Percentiles rank a stretch among this genome's conserved stretches.
phyloP scores from a whole-genome alignment of 169 alveolate genomes.

The Plasmodium malariae region DNA sequence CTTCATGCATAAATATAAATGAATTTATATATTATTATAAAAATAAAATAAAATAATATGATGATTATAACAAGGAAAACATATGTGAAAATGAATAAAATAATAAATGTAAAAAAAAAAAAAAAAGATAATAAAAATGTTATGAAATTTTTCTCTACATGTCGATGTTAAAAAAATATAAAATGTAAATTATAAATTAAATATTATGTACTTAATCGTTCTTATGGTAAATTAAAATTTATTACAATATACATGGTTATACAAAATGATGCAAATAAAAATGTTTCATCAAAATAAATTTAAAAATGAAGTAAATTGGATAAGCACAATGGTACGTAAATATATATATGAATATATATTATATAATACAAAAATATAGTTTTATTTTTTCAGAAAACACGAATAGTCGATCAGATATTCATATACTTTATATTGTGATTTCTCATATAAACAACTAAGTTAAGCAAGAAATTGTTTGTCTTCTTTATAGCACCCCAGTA shows the following conservation, averaged over 20 bases:
- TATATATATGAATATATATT: not conserved
- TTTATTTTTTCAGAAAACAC: not conserved
- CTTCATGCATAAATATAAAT: no score
- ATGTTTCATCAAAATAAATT: not conserved
- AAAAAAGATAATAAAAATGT: no score
- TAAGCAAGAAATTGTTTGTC: not conserved
- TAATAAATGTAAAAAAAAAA: no score
- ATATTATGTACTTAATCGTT: not conserved
- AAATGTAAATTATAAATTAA: no score
- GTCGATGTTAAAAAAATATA: not conserved
- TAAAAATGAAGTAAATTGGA: not conserved
- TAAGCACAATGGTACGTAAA: no score
- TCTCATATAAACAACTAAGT: slow-evolving; percentile 6
- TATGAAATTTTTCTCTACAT: not conserved
- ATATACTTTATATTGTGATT: not conserved
- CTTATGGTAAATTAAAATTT: not conserved
- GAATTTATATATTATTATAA: no score
- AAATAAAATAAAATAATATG: not conserved
- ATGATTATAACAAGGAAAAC: not conserved
- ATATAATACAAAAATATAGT: not conserved
- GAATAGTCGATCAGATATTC: not conserved
- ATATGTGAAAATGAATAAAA: no score
- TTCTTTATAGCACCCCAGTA: not conserved
- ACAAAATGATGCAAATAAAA: not conserved
- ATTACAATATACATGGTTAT: not conserved